Percentiles rank a stretch among this genome's conserved stretches.
phyloP scores from a whole-genome alignment of 306 rosid species.

The Carpinus viminea region DNA sequence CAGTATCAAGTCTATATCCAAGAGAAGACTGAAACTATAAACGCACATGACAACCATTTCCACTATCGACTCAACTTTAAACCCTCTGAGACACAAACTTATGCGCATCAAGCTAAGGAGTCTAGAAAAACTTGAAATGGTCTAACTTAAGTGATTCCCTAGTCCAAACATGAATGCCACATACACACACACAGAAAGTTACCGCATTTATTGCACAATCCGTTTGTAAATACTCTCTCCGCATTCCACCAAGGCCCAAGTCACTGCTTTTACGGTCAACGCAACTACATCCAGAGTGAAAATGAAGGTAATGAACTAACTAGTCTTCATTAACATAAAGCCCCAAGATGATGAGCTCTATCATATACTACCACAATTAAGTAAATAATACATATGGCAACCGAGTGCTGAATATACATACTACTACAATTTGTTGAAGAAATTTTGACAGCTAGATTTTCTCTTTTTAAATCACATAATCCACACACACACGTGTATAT shows the following conservation, averaged over 20 bases:
- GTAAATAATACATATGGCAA: not conserved
- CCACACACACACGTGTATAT: not conserved
- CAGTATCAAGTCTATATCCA: not conserved
- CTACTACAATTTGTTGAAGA: not conserved
- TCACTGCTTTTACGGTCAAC: slow-evolving; percentile 94
- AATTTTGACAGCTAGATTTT: not conserved
- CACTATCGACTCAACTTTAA: not conserved
- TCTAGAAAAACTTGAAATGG: too few species aligned
- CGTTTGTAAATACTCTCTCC: slow-evolving; percentile 80
- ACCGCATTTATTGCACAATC: slow-evolving; percentile 82
- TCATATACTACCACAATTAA: not conserved
- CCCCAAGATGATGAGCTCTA: slow-evolving; percentile 3
- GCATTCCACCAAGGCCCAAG: slow-evolving; percentile 75
- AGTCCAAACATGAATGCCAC: not conserved
- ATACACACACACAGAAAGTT: slow-evolving; percentile 26
- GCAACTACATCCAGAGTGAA: slow-evolving; percentile 44
- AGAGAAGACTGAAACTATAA: not conserved
- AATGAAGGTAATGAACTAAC: slow-evolving; percentile 21
- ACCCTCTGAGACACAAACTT: not conserved
- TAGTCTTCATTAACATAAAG: not conserved
- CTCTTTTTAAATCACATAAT: not conserved
- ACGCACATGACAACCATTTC: not conserved
- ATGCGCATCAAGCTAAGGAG: too few species aligned
- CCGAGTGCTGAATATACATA: not conserved
- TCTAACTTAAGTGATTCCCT: too few species aligned